Evolutionary conservation across 192 early-diverging fungal species (phyloP).

Genomic region (Backusella australiensis): DNA sequence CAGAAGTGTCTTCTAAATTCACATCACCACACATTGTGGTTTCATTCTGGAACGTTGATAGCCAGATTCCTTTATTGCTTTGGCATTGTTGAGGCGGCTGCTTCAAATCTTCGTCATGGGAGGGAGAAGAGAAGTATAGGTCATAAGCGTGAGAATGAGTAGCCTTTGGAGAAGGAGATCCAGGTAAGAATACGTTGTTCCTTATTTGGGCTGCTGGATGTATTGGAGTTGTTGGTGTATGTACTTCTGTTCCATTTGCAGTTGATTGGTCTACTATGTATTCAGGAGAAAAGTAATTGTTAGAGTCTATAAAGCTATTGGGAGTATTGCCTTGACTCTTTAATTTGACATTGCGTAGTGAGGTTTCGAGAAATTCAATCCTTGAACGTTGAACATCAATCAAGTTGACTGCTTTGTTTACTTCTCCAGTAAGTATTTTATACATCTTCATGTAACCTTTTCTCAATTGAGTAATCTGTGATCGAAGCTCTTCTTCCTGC

Average conservation of each 20-base stretch:
- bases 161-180: background rate
- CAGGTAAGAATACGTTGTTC: background rate
- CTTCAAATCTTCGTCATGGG: background rate
- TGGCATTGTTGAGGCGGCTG: background rate
- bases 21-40: background rate
- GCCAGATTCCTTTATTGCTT: background rate
- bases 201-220: background rate
- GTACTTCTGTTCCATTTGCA: background rate
- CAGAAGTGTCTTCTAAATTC: background rate
- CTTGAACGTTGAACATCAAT: conserved; percentile 11
- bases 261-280: conserved; percentile 2
- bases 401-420: conserved; percentile 3
- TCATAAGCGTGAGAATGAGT: background rate
- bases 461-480: conserved; percentile 8
- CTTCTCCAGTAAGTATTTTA: conserved; percentile 8
- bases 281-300: conserved; percentile 11
- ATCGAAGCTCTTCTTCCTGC: conserved; percentile 14
- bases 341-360: conserved; percentile 2
- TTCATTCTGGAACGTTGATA: background rate
- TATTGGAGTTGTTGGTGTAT: conserved; percentile 9
- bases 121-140: background rate
- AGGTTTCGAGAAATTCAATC: conserved; percentile 12
- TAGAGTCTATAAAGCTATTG: background rate
- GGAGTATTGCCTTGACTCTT: background rate
- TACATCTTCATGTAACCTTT: conserved; percentile 9